Percentiles rank a stretch among this genome's conserved stretches.
Evolutionary conservation across 495 filamentous ascomycete species (phyloP).

Genomic region (Talaromyces wortmannii): DNA sequence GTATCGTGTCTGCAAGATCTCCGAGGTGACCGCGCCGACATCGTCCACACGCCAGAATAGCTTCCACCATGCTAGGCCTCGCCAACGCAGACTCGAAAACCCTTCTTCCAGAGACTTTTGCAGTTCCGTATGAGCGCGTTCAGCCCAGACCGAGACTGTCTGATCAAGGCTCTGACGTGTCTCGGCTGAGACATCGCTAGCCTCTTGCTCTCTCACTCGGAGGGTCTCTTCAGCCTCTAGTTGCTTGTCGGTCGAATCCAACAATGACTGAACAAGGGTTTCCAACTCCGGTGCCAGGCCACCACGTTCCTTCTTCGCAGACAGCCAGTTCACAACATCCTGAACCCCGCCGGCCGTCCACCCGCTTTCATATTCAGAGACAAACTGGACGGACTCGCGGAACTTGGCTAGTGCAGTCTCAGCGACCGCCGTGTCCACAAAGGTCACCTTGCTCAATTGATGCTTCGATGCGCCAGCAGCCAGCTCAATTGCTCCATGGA

Average conservation of each 20-base stretch:
- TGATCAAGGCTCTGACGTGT: constrained; percentile 44
- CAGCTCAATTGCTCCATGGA: constrained; percentile 52
- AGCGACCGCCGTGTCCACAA: constrained; percentile 50
- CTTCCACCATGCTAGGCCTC: constrained; percentile 83
- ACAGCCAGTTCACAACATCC: constrained; percentile 61
- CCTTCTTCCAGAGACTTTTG: constrained; percentile 67
- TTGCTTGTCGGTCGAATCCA: constrained; percentile 48
- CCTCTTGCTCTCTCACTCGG: constrained; percentile 23
- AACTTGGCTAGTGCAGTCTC: constrained; percentile 56
- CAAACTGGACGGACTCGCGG: constrained; percentile 60
- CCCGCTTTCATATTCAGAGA: constrained; percentile 59
- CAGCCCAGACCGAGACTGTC: constrained; percentile 64
- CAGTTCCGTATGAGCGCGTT: constrained; percentile 75
- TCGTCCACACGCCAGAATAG: constrained; percentile 93
- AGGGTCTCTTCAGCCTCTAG: constrained; percentile 43
- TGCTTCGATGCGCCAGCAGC: constrained; percentile 22
- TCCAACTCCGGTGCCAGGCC: constrained; percentile 56
- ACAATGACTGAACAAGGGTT: constrained; percentile 58
- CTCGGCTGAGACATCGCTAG: constrained; percentile 28
- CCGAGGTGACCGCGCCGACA: constrained; percentile 69
- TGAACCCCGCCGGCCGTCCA: constrained; percentile 70
- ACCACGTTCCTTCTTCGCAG: constrained; percentile 13
- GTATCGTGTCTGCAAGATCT: constrained; percentile 69
- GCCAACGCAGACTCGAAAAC: constrained; percentile 65
- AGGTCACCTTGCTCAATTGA: constrained; percentile 21